Percentiles rank a stretch among this genome's conserved stretches.
These are phyloP conservation scores for Amoebophrya sp. DNA, from an alignment of 169 alveolate species.

Conservation along the genomic window DNA sequence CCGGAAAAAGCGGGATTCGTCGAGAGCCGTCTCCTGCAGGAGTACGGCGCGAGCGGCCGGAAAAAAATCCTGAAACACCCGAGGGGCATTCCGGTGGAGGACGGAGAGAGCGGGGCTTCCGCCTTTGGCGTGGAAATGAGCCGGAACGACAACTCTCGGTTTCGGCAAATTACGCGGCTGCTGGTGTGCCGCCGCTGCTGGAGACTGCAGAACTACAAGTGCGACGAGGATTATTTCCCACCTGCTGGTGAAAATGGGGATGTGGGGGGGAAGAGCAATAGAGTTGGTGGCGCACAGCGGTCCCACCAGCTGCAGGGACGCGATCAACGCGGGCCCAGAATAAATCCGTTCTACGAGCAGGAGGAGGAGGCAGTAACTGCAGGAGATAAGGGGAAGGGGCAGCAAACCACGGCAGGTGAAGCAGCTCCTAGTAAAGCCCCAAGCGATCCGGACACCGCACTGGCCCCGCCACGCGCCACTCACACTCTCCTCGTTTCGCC, in stretches of 20 bases:
- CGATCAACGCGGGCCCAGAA: no score
- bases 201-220: not conserved
- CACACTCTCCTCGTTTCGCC: no score
- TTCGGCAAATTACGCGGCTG: not conserved
- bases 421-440: no score
- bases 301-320: not conserved
- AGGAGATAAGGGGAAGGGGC: not conserved
- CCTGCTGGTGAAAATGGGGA: no score
- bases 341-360: no score
- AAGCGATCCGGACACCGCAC: no score
- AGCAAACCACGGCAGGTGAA: no score
- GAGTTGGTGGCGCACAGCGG: no score
- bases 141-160: not conserved
- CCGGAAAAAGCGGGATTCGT: not conserved
- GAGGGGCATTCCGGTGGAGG: not conserved
- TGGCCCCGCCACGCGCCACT: no score
- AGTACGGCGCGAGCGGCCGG: not conserved
- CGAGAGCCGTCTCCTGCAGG: not conserved
- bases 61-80: not conserved
- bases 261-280: no score
- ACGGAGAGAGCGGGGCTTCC: no score
- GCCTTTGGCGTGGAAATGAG: not conserved
- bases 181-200: not conserved
- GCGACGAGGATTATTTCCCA: no score
- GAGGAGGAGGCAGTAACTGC: not conserved